Evolutionary conservation across 2,329 filamentous ascomycete genomes (phyloP), one percentile per base, ranked within the genome.

Genomic region (Nigrospora osmanthi): DNA sequence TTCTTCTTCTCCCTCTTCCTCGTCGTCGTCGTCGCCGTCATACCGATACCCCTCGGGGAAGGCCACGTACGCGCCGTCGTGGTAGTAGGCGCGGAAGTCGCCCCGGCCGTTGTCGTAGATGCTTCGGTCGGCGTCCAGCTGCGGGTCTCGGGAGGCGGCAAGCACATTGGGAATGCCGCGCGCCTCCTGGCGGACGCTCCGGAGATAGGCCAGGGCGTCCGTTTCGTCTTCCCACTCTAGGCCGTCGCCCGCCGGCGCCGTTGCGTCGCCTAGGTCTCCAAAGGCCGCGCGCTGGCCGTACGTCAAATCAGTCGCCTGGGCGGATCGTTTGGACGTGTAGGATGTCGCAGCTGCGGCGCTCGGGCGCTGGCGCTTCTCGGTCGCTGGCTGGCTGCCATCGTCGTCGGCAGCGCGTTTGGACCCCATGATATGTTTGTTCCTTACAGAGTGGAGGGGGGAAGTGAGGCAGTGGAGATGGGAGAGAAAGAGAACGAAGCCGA

Each of bases 41-140:
- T 52, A 52, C 28, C 61, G 48, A 28, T 63, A 56, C 15, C 60
- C 53, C 12, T 72, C 66, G 0, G 78, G 73, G 3, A 75, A 70
- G 4, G 82, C 85, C 19, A 84, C 79, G 60, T 89, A 95, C 34
- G 87, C 85, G 40, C 89, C 89, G 53, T 95, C 87, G 14, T 81
- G 70, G 60, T 87, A 93, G 57, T 80, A 83, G 11, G 84, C 85
- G 45, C 76, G 66, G 17, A 71, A 67, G 54, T 84, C 78, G 43
- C 74, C 72, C 16, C 64, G 50, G 6, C 71, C 71, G 46, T 69
- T 59, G 10, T 69, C 57, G 55, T 81, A 80, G 36, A 76, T 69
- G 31, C 58, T 60, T 42, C 64, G 61, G 47, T 74, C 69, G 4
- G 61, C 43, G 9, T 52, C 52, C 11, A 60, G 57, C 16, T 52